A percentile compares a stretch with the other conserved stretches of the same genome.
These are phyloP conservation scores for Backusella psychrophila DNA, from an alignment of 192 early-diverging fungal species.

Conservation along the genomic window DNA sequence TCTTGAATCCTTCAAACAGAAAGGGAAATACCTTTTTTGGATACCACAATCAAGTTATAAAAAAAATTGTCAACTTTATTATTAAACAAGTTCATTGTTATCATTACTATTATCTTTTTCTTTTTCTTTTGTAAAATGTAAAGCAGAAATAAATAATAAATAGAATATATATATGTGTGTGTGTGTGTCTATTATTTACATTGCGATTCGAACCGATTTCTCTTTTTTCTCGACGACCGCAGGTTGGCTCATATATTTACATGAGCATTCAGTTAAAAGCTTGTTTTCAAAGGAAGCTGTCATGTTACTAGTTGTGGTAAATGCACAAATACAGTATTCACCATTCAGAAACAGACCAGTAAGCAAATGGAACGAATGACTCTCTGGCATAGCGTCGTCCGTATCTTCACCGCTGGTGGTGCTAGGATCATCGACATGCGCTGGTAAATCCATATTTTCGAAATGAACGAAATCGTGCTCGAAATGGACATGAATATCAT, in stretches of 20 bases:
- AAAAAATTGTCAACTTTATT: too few species aligned
- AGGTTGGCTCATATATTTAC: background rate
- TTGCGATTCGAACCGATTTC: slow-evolving; percentile 20
- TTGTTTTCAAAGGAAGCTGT: background rate
- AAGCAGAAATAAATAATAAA: background rate
- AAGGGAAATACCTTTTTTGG: too few species aligned
- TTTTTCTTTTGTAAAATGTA: background rate
- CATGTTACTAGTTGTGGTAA: background rate
- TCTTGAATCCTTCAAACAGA: too few species aligned
- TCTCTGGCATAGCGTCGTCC: slow-evolving; percentile 8
- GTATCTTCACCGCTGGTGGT: background rate
- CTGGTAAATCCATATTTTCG: background rate
- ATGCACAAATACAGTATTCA: slow-evolving; percentile 10
- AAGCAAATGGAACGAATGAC: background rate
- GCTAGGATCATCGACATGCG: background rate
- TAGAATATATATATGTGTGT: background rate
- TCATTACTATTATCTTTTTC: background rate
- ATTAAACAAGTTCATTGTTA: too few species aligned
- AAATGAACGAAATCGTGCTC: background rate
- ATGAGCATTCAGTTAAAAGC: slow-evolving; percentile 1
- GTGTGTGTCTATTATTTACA: slow-evolving; percentile 11
- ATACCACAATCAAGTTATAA: too few species aligned
- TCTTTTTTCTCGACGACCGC: slow-evolving; percentile 4
- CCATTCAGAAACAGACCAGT: background rate
- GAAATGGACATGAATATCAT: background rate